Evolutionary conservation across 768 basidiomycete species (phyloP).

Genomic region (Strobilomyces confusus): DNA sequence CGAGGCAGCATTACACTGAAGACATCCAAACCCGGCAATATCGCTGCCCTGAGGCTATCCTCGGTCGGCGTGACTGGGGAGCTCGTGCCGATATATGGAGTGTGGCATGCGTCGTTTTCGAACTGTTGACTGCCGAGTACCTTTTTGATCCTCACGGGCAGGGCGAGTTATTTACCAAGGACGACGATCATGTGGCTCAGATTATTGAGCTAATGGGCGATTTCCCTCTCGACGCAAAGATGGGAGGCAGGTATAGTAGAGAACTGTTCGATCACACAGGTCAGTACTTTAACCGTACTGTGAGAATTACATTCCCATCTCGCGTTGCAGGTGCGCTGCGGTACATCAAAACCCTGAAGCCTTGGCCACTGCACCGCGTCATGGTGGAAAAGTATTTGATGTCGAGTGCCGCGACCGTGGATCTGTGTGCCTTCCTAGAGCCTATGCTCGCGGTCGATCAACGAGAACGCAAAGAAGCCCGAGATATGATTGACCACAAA

Average conservation of each 20-base stretch:
- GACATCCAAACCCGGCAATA: constrained; percentile 98
- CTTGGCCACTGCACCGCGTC: constrained; percentile 79
- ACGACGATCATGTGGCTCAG: constrained; percentile 95
- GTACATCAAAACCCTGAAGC: constrained; percentile 70
- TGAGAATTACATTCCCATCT: constrained; percentile 3
- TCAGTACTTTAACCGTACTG: constrained; percentile 26
- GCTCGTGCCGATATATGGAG: constrained; percentile 87
- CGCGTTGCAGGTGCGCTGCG: constrained; percentile 53
- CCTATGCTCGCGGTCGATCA: constrained; percentile 77
- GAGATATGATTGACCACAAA: constrained; percentile 67
- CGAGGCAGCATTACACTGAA: constrained; percentile 87
- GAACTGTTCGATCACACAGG: constrained; percentile 80
- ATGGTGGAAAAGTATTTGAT: constrained; percentile 89
- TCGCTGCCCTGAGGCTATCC: constrained; percentile 89
- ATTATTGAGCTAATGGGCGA: constrained; percentile 90
- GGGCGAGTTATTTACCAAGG: constrained; percentile 79
- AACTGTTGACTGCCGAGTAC: constrained; percentile 87
- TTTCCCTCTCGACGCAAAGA: constrained; percentile 65
- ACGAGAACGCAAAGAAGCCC: constrained; percentile 62
- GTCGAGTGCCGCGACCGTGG: constrained; percentile 50
- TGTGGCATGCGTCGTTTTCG: constrained; percentile 87
- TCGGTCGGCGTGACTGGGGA: constrained; percentile 85
- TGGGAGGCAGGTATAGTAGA: constrained; percentile 79
- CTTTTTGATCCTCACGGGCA: constrained; percentile 88
- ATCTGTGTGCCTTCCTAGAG: constrained; percentile 62